Evolutionary conservation across 306 rosid genomes (phyloP).

Genomic region (Quercus aquifolioides): DNA sequence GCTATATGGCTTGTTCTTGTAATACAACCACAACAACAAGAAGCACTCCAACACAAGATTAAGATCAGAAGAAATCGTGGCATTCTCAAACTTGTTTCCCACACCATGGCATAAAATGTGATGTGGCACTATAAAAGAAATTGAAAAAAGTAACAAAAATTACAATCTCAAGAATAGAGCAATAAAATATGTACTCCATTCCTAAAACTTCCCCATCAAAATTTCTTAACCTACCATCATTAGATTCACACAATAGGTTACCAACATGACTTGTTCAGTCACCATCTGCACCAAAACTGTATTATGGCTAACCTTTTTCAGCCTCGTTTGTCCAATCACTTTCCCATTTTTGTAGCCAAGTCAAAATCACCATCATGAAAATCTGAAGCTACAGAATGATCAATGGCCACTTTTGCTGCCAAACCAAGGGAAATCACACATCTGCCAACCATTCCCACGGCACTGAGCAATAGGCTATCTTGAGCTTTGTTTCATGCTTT

Average conservation of each 20-base stretch:
- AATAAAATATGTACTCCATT: background rate
- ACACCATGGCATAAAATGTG: background rate
- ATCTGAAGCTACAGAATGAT: background rate
- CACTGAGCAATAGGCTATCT: conserved; percentile 8
- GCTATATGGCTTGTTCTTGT: background rate
- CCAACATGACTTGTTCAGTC: background rate
- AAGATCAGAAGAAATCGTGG: background rate
- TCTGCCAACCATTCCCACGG: conserved; percentile 6
- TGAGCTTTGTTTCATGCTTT: background rate
- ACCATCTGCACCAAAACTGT: background rate
- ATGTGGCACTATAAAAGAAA: background rate
- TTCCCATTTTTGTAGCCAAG: conserved; percentile 16
- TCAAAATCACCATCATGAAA: conserved; percentile 11
- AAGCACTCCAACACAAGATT: background rate
- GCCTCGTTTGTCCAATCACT: background rate
- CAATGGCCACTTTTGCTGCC: background rate
- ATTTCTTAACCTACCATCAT: background rate
- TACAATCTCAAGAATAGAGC: conserved; percentile 18
- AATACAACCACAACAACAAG: background rate
- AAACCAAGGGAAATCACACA: conserved; percentile 27
- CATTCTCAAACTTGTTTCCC: background rate
- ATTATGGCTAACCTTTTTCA: background rate
- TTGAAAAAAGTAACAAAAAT: background rate
- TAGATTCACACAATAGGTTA: conserved; percentile 5
- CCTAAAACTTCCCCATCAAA: background rate